Base-by-base conservation (phyloP, 2,329 filamentous ascomycete species). In the Biscogniauxia marginata region DNA sequence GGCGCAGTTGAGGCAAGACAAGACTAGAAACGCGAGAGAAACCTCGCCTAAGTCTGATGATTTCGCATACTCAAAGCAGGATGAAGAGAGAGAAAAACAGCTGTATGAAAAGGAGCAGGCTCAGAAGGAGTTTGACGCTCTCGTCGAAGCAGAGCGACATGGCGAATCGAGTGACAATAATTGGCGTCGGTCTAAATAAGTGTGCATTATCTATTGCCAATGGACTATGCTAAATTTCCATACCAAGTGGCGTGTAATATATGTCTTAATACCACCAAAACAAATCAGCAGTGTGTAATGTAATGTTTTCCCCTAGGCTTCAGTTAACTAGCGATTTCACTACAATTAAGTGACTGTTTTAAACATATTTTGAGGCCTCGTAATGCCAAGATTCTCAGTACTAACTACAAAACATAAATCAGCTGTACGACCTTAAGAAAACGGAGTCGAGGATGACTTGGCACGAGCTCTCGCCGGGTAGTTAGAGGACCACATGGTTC, bases 91-190 rank as follows among this genome's bases (percentile, higher is more conserved):
- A 55, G 60, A 73, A 54, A 71, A 71, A 44, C 73, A 67, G 50
- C 57, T 63, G 3, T 64, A 69, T 16, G 73, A 72, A 46, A 80
- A 75, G 64, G 72, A 73, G 7, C 73, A 78, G 59, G 79, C 80
- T 5, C 80, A 83, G 56, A 74, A 70, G 56, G 78, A 83, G 24
- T 83, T 82, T 60, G 80, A 83, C 56, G 70, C 70, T 19, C 69
- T 82, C 55, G 54, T 82, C 2, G 79, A 82, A 45, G 69, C 71
- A 13, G 80, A 82, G 54, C 61, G 67, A 49, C 62, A 56, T n/a
- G 65, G 66, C 23, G 62, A 60, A 1, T 56, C 58, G 43, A 48
- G 13, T 21, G 46, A 39, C 39, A 53, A 58, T 23, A 16, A 53
- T 25, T 61, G 56, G 54, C 52, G 52, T 46, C 55, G 19, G 49